A percentile compares a stretch with the other conserved stretches of the same genome.
Conservation (phyloP, 768 basidiomycete genomes). For the Lactifluus hygrophoroides region DNA sequence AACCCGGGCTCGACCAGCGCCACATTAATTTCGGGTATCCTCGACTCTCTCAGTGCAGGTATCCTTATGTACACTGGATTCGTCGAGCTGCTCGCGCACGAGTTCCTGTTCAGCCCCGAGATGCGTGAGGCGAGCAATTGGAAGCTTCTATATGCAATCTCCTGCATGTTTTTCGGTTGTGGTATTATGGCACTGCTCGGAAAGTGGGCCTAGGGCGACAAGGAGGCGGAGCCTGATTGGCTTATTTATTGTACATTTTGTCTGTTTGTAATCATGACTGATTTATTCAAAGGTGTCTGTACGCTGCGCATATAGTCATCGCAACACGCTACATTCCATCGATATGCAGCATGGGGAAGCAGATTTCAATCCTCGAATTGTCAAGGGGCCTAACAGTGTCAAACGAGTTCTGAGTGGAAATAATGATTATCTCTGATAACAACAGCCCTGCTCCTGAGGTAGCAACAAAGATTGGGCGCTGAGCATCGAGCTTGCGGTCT, state of each 20-base stretch:
- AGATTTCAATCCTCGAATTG: neutral
- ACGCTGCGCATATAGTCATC: neutral
- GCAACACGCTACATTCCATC: neutral
- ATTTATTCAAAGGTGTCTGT: too few relatives aligned
- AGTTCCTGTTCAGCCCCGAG: constrained; percentile 84
- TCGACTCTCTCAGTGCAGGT: constrained; percentile 81
- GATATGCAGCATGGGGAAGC: neutral
- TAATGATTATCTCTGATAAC: neutral
- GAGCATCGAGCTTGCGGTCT: too few relatives aligned
- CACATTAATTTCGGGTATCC: constrained; percentile 71
- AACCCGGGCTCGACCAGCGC: constrained; percentile 72
- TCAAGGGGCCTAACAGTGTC: neutral
- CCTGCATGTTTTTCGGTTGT: constrained; percentile 75
- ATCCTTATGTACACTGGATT: constrained; percentile 84
- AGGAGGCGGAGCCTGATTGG: neutral
- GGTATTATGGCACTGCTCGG: constrained; percentile 90
- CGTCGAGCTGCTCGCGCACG: constrained; percentile 90
- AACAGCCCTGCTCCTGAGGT: too few relatives aligned
- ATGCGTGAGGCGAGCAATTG: constrained; percentile 64
- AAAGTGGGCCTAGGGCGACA: constrained; percentile 57
- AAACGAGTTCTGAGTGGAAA: neutral
- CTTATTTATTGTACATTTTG: too few relatives aligned
- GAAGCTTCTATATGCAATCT: constrained; percentile 62
- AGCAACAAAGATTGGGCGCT: too few relatives aligned
- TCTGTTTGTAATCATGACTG: too few relatives aligned